Evolutionary conservation across 257 asterid genomes (phyloP).

Genomic region (Nicotiana noctiflora): DNA sequence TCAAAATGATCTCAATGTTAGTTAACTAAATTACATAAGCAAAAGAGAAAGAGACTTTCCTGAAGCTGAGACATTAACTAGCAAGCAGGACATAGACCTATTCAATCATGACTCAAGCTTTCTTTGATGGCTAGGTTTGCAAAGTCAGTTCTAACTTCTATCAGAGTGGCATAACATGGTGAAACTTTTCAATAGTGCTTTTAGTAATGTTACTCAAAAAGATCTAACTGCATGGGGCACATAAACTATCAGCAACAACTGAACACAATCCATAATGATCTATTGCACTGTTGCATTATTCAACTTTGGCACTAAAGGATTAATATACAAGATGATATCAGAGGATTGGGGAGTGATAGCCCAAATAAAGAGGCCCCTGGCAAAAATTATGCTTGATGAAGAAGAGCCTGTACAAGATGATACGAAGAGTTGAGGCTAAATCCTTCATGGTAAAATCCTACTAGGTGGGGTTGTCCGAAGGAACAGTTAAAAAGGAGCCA

Average conservation of each 20-base stretch:
- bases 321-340: neutral
- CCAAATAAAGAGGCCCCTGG: neutral
- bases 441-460: neutral
- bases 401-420: neutral
- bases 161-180: neutral
- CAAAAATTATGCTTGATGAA: neutral
- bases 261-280: neutral
- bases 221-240: neutral
- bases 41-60: neutral
- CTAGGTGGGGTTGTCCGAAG: neutral
- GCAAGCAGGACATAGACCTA: neutral
- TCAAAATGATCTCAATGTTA: neutral
- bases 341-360: neutral
- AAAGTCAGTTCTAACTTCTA: neutral
- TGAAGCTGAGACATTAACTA: neutral
- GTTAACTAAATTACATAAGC: neutral
- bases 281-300: neutral
- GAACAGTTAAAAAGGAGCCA: neutral
- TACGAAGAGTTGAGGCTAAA: neutral
- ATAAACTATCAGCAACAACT: neutral
- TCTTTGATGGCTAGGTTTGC: neutral
- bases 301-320: neutral
- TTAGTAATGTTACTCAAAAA: neutral
- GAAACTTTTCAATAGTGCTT: neutral
- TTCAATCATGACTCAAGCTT: neutral